Conservation (phyloP, 179 eudicot genomes). For the Silene coronaria region DNA sequence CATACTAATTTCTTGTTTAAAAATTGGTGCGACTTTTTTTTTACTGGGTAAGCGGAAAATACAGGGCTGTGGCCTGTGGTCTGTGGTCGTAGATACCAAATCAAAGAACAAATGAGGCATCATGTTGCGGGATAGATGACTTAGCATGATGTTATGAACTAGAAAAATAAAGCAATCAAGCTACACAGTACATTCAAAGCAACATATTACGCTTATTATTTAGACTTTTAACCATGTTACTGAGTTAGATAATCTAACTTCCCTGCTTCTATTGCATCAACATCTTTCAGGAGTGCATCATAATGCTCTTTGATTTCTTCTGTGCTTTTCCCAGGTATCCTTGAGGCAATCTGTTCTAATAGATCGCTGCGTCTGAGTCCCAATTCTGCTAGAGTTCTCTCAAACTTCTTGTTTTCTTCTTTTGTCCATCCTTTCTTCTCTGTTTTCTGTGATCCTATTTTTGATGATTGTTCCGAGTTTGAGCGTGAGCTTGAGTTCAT, state of each 20-base stretch:
- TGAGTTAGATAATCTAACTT: constrained; percentile 15
- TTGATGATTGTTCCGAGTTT: constrained; percentile 5
- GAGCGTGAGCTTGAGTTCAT: constrained; percentile 14
- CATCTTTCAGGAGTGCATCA: constrained; percentile 10
- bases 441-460: background rate
- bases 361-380: background rate
- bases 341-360: constrained; percentile 6
- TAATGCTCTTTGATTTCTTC: constrained; percentile 24
- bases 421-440: constrained; percentile 14
- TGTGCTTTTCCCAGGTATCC: constrained; percentile 13
- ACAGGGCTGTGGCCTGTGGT: background rate
- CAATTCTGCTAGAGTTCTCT: constrained; percentile 17
- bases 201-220: background rate
- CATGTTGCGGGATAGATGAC: background rate
- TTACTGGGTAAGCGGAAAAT: background rate
- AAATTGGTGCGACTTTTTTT: background rate
- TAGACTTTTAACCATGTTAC: background rate
- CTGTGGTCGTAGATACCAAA: background rate
- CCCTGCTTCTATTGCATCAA: constrained; percentile 16
- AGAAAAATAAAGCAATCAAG: background rate
- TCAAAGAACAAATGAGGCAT: no score
- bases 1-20: background rate
- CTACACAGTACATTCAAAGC: background rate
- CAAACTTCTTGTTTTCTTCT: constrained; percentile 25
- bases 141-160: background rate